Evolutionary conservation across 352 stramenopile genomes (phyloP).

Genomic region (Phytophthora palmivora): DNA sequence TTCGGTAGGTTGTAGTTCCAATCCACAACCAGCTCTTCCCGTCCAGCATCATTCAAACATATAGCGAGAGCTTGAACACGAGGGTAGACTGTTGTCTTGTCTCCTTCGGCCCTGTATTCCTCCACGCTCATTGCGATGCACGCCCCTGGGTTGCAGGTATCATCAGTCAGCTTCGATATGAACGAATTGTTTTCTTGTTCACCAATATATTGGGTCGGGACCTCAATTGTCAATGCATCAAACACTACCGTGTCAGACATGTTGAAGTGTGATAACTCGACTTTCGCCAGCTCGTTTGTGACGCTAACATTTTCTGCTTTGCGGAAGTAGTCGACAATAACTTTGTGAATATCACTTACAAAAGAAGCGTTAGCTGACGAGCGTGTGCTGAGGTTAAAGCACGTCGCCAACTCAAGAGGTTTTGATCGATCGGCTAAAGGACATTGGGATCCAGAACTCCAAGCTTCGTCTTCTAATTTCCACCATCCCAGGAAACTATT

Average conservation of each 20-base stretch:
- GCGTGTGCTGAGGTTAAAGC: neutral
- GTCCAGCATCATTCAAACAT: neutral
- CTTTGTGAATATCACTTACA: neutral
- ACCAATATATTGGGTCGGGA: neutral
- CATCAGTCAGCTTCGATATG: neutral
- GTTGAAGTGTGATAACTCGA: neutral
- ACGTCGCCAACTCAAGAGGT: neutral
- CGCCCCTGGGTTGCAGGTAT: neutral
- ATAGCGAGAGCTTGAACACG: neutral
- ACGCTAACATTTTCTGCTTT: neutral
- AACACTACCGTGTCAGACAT: neutral
- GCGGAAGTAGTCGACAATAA: neutral
- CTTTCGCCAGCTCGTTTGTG: neutral
- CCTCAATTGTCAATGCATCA: neutral
- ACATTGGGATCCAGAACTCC: neutral
- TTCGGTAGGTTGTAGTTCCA: neutral
- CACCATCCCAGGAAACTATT: neutral
- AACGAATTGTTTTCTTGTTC: neutral
- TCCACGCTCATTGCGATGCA: neutral
- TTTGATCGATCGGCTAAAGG: neutral
- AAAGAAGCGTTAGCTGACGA: neutral
- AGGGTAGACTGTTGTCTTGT: neutral
- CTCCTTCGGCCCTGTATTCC: neutral
- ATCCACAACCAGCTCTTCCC: conserved; percentile 2
- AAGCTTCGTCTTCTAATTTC: neutral